Conservation (phyloP, 129 eudicot species). For the Kitagawia praeruptora region DNA sequence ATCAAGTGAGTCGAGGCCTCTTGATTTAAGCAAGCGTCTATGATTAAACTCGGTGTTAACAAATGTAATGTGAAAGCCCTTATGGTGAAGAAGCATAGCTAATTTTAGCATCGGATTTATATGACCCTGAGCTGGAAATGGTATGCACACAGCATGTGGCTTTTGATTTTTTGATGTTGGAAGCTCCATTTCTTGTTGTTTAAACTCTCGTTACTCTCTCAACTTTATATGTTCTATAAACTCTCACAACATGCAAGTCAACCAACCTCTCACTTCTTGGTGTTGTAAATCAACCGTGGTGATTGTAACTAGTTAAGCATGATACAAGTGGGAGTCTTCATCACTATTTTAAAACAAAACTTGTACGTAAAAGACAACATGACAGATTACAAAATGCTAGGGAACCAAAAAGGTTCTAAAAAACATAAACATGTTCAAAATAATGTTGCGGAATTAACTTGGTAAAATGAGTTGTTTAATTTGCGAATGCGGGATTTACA, state of each 20-base stretch:
- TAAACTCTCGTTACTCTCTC: too few relatives aligned
- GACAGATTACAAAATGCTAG: neutral
- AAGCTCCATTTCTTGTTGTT: neutral
- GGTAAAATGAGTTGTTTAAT: too few relatives aligned
- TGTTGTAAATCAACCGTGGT: too few relatives aligned
- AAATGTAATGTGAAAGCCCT: conserved; percentile 27
- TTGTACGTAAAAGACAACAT: neutral
- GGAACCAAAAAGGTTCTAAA: too few relatives aligned
- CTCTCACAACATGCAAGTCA: too few relatives aligned
- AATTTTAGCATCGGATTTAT: conserved; percentile 41
- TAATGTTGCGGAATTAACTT: too few relatives aligned
- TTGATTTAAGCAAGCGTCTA: conserved; percentile 21
- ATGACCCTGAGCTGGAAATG: conserved; percentile 57
- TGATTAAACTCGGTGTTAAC: conserved; percentile 45
- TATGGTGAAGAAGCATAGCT: conserved; percentile 30
- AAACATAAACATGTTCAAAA: too few relatives aligned
- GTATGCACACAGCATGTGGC: conserved; percentile 43
- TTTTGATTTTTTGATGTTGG: neutral
- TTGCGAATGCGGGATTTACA: too few relatives aligned
- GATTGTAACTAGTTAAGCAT: too few relatives aligned
- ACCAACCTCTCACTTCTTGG: too few relatives aligned
- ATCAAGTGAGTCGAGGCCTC: conserved; percentile 17
- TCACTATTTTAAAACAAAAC: neutral
- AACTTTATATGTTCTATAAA: too few relatives aligned
- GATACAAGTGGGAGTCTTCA: neutral